Evolutionary conservation across 2,329 filamentous ascomycete genomes (phyloP).

Genomic region (Amylocarpus encephaloides): DNA sequence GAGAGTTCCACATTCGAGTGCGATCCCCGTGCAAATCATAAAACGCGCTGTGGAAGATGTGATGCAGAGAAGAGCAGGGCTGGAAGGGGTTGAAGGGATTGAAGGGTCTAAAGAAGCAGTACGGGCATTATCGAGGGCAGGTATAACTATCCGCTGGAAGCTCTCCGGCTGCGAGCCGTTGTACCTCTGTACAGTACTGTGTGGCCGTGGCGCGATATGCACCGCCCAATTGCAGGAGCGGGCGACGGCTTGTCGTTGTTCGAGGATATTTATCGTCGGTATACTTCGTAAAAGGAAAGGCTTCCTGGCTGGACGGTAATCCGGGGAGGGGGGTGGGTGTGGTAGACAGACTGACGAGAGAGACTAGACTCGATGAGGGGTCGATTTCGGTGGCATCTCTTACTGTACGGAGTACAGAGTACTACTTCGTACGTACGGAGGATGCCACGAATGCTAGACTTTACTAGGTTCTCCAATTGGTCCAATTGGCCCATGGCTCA

Average conservation of each 20-base stretch:
- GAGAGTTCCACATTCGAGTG: slow-evolving; percentile 8
- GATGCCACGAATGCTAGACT: not conserved
- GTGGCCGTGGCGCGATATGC: slow-evolving; percentile 6
- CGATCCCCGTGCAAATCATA: slow-evolving; percentile 16
- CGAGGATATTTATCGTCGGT: too few species aligned
- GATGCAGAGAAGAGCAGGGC: slow-evolving; percentile 10
- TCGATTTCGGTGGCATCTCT: not conserved
- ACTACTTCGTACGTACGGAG: too few species aligned
- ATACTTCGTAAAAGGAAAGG: not conserved
- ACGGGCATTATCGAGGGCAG: slow-evolving; percentile 10
- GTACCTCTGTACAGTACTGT: slow-evolving; percentile 4
- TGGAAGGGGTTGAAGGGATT: slow-evolving; percentile 6
- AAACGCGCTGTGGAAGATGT: slow-evolving; percentile 13
- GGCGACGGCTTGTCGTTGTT: not conserved
- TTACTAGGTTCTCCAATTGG: not conserved
- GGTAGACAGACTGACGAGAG: too few species aligned
- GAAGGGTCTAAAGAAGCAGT: slow-evolving; percentile 6
- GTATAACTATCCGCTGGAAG: slow-evolving; percentile 5
- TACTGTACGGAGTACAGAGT: too few species aligned
- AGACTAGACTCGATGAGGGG: too few species aligned
- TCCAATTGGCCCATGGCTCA: too few species aligned
- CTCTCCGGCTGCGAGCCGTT: not conserved
- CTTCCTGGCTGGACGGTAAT: too few species aligned
- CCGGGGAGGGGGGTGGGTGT: too few species aligned
- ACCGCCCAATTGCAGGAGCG: slow-evolving; percentile 2